Conservation (phyloP, 441 rosid genomes). For the Gossypium davidsonii region DNA sequence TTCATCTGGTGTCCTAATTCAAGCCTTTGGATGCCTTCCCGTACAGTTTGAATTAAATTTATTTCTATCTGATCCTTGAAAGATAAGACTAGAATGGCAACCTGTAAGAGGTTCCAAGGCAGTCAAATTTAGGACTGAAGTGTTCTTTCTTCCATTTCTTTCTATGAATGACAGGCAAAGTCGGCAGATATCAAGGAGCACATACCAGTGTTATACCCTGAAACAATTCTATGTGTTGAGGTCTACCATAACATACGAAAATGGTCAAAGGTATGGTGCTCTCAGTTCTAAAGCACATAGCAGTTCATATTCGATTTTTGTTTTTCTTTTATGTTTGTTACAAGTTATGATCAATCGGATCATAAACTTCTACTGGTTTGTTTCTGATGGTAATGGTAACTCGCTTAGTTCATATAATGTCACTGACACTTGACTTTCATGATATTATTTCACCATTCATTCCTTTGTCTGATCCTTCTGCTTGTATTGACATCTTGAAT, state of each 20-base stretch:
- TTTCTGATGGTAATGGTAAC: neutral
- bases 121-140: conserved; percentile 2
- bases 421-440: neutral
- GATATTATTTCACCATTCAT: neutral
- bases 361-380: neutral
- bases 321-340: neutral
- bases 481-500: conserved; percentile 13
- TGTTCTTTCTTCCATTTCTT: conserved; percentile 4
- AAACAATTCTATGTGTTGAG: conserved; percentile 68
- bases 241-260: conserved; percentile 46
- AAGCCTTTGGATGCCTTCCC: neutral
- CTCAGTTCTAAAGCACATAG: neutral
- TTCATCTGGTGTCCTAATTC: neutral
- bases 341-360: neutral
- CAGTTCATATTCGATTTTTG: conserved; percentile 2
- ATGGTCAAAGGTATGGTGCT: conserved; percentile 40
- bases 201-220: conserved; percentile 38
- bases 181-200: conserved; percentile 32
- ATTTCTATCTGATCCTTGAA: neutral
- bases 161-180: conserved; percentile 33
- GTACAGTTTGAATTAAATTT: neutral
- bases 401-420: neutral
- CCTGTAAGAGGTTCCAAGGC: neutral
- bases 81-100: neutral
- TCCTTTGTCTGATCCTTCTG: neutral